phyloP scores from a whole-genome alignment of 768 basidiomycete species.

The Xerocomus brunneocitrinus region DNA sequence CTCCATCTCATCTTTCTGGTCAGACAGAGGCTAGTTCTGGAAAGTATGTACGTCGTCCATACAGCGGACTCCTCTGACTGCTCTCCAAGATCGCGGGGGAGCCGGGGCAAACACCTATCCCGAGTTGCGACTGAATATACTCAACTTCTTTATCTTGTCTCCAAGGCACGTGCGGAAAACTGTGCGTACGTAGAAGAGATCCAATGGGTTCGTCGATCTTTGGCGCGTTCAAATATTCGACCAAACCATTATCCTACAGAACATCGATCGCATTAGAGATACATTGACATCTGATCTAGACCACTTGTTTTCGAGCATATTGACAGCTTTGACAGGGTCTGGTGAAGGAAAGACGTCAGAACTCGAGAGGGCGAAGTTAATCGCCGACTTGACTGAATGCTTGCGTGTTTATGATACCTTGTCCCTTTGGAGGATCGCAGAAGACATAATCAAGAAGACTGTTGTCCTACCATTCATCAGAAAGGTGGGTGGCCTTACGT shows the following conservation, averaged over 20 bases:
- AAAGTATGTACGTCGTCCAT: constrained; percentile 19
- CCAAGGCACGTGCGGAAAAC: constrained; percentile 72
- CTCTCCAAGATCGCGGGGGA: constrained; percentile 48
- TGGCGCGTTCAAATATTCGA: constrained; percentile 1
- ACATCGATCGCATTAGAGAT: constrained; percentile 77
- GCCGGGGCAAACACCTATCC: constrained; percentile 72
- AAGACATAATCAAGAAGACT: constrained; percentile 73
- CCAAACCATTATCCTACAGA: constrained; percentile 41
- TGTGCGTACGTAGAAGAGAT: constrained; percentile 80
- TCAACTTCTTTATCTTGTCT: constrained; percentile 84
- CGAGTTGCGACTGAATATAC: constrained; percentile 89
- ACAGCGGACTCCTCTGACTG: background rate
- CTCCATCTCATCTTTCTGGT: constrained; percentile 28
- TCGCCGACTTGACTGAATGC: constrained; percentile 72
- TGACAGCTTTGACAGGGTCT: constrained; percentile 49
- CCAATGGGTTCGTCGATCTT: constrained; percentile 65
- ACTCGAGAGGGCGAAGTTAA: constrained; percentile 57
- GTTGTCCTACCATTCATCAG: constrained; percentile 73
- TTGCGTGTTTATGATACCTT: constrained; percentile 75
- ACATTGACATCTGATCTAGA: constrained; percentile 86
- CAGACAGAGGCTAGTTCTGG: constrained; percentile 34
- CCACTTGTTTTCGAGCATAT: constrained; percentile 64
- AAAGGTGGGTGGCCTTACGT: constrained; percentile 45
- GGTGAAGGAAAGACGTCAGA: constrained; percentile 51
- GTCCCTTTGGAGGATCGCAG: constrained; percentile 81